Evolutionary conservation across 345 rosid genomes (phyloP), one percentile per base, ranked within the genome.

Genomic region (Schrenkiella parvula): DNA sequence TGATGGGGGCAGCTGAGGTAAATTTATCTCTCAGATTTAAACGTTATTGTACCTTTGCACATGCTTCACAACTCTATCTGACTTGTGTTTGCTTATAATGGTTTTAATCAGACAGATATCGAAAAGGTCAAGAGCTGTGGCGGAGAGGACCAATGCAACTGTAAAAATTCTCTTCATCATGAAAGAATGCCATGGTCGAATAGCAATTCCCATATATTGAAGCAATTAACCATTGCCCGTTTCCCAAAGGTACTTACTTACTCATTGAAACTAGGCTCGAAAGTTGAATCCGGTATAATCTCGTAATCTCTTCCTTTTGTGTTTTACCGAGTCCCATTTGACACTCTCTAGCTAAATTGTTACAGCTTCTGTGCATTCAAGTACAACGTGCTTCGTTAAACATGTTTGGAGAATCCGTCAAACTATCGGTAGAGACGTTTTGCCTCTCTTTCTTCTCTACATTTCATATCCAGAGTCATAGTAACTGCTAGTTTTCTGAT

Each of bases 331-430:
- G 15, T 28, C 23, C 23, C 37, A 19, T 50, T 38, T 71, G 61
- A 71, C 32, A 14, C 37, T 32, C 2, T 21, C 64, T 32, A n/a
- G 5, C n/a, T 55, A 18, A 15, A 72, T 50, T 55, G 37, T 70
- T 55, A 62, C 95, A 93, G 98, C 88, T 91, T 75, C 81, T 93
- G 17, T 91, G 95, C 82, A 65, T 93, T 84, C 96, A 93, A 56
- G 72, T 89, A 70, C 91, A 89, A 71, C 88, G 95, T 31, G 96
- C 81, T 79, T 80, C 88, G 0, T 54, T 85, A 18, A 80, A 82
- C 80, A 82, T 37, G 79, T 78, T 70, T 39, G 96, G 97, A 64
- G 92, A 91, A 58, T 79, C 80, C 6, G 73, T 82, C 31, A 93
- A 93, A 83, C 84, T 88, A 42, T 74, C 81, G 95, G 98, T 91